Evolutionary conservation across 225 moss, liverwort and hornwort genomes (phyloP).

Genomic region (Pseudoscleropodium purum): DNA sequence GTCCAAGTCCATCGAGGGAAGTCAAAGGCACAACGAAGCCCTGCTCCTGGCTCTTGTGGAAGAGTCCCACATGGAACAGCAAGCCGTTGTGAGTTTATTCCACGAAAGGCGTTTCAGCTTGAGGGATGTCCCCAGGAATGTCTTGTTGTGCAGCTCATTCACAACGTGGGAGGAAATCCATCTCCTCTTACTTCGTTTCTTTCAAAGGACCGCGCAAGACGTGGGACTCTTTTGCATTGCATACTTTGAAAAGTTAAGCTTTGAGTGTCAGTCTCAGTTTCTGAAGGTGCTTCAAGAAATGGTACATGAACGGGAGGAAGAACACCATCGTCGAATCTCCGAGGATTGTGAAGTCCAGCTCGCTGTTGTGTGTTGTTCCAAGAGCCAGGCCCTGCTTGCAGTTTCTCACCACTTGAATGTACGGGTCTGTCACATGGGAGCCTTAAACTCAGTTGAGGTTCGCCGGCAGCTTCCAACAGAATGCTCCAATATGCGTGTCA

Average conservation of each 20-base stretch:
- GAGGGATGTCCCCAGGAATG: slow-evolving; percentile 29
- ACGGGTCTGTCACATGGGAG: slow-evolving; percentile 31
- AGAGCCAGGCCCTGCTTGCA: slow-evolving; percentile 34
- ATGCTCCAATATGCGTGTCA: slow-evolving; percentile 28
- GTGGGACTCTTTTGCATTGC: slow-evolving; percentile 36
- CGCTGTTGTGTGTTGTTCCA: slow-evolving; percentile 44
- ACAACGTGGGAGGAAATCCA: slow-evolving; percentile 53
- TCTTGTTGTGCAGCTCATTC: slow-evolving; percentile 34
- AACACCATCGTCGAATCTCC: not conserved
- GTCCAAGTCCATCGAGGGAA: not conserved
- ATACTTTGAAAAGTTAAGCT: slow-evolving; percentile 39
- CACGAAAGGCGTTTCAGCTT: slow-evolving; percentile 28
- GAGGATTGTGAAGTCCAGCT: slow-evolving; percentile 26
- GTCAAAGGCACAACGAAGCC: slow-evolving; percentile 10
- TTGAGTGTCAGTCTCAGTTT: slow-evolving; percentile 43
- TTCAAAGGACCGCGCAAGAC: slow-evolving; percentile 8
- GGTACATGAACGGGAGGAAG: slow-evolving; percentile 21
- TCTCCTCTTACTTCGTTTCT: slow-evolving; percentile 45
- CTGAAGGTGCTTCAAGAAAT: slow-evolving; percentile 34
- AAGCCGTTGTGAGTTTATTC: slow-evolving; percentile 49
- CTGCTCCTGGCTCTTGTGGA: slow-evolving; percentile 39
- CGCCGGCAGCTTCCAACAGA: slow-evolving; percentile 31
- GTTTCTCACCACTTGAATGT: slow-evolving; percentile 39
- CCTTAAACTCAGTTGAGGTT: slow-evolving; percentile 10
- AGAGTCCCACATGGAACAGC: slow-evolving; percentile 34